These are phyloP conservation scores for Ceratocystiopsis sp. DNA, from an alignment of 2,329 filamentous ascomycete species.

Conservation along the genomic window DNA sequence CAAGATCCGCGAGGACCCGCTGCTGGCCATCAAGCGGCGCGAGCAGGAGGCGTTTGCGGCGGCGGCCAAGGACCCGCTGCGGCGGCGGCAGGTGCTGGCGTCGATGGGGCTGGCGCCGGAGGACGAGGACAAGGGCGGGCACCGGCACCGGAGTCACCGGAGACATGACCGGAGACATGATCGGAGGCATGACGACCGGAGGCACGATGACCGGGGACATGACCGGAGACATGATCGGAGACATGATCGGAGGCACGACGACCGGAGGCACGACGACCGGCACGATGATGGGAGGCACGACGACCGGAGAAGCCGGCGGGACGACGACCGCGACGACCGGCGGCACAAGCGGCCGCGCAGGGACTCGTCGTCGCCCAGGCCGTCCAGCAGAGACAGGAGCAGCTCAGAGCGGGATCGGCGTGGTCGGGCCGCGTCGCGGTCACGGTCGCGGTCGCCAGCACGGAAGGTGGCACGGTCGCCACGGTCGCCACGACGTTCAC, in stretches of 20 bases:
- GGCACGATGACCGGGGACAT: not conserved
- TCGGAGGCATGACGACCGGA: not conserved
- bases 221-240: conserved; percentile 7
- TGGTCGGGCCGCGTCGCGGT: too few relatives aligned
- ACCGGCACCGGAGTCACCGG: conserved; percentile 8
- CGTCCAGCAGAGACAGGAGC: too few relatives aligned
- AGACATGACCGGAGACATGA: conserved; percentile 7
- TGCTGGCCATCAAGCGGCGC: conserved; percentile 84
- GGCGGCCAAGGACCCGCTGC: conserved; percentile 62
- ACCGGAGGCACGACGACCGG: conserved; percentile 21
- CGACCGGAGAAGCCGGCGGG: conserved; percentile 26
- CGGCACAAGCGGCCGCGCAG: conserved; percentile 13
- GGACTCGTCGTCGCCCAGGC: too few relatives aligned
- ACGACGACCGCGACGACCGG: conserved; percentile 16
- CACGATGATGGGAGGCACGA: conserved; percentile 19
- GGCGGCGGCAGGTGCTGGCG: conserved; percentile 48
- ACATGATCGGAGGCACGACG: conserved; percentile 19
- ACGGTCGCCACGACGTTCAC: not conserved
- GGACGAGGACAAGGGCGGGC: conserved; percentile 14
- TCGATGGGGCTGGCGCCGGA: conserved; percentile 40
- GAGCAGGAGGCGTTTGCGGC: conserved; percentile 68
- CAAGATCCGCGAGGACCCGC: conserved; percentile 81
- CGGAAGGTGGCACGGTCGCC: conserved; percentile 1
- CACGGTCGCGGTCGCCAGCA: not conserved
- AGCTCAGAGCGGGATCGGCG: too few relatives aligned